A percentile compares a stretch with the other conserved stretches of the same genome.
These are phyloP conservation scores for Penicillium odoratum DNA, from an alignment of 495 filamentous ascomycete species.

Conservation along the genomic window DNA sequence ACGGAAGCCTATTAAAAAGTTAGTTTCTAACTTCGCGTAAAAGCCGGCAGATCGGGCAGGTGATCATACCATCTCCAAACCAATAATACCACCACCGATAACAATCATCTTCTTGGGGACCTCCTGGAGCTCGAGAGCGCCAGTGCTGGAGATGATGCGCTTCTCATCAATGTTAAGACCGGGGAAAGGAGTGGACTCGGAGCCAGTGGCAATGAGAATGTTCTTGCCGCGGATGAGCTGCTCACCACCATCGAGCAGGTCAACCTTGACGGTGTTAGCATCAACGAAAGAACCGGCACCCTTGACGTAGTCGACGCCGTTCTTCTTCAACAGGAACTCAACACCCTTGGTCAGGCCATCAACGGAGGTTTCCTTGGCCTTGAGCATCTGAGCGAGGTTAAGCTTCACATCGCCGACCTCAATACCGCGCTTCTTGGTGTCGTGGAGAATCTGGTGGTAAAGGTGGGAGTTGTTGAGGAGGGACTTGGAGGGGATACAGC, in stretches of 20 bases:
- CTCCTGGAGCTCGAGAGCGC: constrained; percentile 82
- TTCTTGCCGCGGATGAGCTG: constrained; percentile 84
- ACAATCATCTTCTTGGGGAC: constrained; percentile 98
- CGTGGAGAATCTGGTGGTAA: constrained; percentile 96
- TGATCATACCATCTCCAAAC: constrained; percentile 85
- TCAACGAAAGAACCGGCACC: constrained; percentile 84
- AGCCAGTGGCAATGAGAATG: constrained; percentile 94
- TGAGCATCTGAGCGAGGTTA: constrained; percentile 94
- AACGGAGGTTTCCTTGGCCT: constrained; percentile 93
- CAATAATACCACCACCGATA: constrained; percentile 98
- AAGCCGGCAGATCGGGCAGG: not conserved
- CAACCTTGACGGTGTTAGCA: constrained; percentile 88
- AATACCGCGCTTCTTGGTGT: constrained; percentile 96
- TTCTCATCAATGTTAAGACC: constrained; percentile 96
- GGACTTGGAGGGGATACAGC: constrained; percentile 98
- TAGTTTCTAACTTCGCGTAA: not conserved
- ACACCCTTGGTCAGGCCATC: constrained; percentile 91
- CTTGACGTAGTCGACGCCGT: constrained; percentile 95
- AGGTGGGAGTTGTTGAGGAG: constrained; percentile 99
- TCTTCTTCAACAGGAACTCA: constrained; percentile 98
- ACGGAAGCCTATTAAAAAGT: constrained; percentile 69
- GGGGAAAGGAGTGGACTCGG: constrained; percentile 93
- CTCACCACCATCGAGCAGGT: constrained; percentile 88
- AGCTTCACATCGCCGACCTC: constrained; percentile 95
- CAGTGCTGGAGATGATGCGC: constrained; percentile 93